Evolutionary conservation across 768 basidiomycete genomes (phyloP).

Genomic region (Boletus pseudopeckii): DNA sequence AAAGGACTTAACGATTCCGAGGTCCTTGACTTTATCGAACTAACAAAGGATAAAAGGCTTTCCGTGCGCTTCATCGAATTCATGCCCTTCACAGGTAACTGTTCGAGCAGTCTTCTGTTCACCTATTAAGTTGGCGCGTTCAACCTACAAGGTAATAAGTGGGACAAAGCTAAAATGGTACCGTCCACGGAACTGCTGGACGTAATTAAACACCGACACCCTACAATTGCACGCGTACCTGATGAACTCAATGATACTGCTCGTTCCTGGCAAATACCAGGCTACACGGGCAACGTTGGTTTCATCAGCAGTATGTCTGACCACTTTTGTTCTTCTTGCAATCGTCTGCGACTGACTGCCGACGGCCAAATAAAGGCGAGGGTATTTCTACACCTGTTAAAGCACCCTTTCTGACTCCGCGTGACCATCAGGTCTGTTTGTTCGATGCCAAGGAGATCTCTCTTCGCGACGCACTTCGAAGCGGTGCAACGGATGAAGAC

Average conservation of each 20-base stretch:
- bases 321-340: slow-evolving; percentile 86
- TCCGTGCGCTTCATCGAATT: slow-evolving; percentile 89
- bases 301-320: slow-evolving; percentile 95
- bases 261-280: slow-evolving; percentile 72
- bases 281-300: slow-evolving; percentile 67
- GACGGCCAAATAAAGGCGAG: slow-evolving; percentile 85
- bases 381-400: background rate
- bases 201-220: slow-evolving; percentile 45
- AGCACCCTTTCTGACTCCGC: background rate
- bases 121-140: slow-evolving; percentile 1
- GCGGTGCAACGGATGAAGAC: slow-evolving; percentile 59
- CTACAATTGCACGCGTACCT: slow-evolving; percentile 51
- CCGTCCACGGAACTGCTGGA: slow-evolving; percentile 64
- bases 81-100: slow-evolving; percentile 86
- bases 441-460: slow-evolving; percentile 85
- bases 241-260: slow-evolving; percentile 80
- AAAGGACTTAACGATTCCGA: slow-evolving; percentile 82
- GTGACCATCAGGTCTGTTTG: slow-evolving; percentile 64
- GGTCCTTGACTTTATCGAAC: slow-evolving; percentile 70
- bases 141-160: slow-evolving; percentile 65
- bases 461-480: slow-evolving; percentile 69
- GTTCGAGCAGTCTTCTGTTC: background rate
- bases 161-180: slow-evolving; percentile 80
- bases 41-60: slow-evolving; percentile 60
- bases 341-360: slow-evolving; percentile 80